Percentiles rank a stretch among this genome's conserved stretches.
These are phyloP conservation scores for Tricholoma sp. DNA, from an alignment of 768 basidiomycete genomes.

Conservation along the genomic window DNA sequence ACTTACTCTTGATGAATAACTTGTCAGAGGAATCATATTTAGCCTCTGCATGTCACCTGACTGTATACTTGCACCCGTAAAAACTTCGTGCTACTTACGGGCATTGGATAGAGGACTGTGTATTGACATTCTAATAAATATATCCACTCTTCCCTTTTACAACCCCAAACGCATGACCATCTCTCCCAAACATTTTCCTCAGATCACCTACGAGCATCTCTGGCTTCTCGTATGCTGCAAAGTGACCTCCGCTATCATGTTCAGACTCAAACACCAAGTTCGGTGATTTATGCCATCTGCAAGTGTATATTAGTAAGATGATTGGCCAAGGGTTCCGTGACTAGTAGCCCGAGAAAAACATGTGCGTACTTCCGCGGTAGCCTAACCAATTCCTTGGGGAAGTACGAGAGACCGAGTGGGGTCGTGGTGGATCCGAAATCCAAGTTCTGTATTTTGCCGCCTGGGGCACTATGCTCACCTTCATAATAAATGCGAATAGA, in stretches of 20 bases:
- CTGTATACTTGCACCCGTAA: too few species aligned
- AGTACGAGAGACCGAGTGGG: conserved; percentile 46
- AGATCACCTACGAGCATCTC: conserved; percentile 34
- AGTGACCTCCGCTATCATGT: conserved; percentile 44
- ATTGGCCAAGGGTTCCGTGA: neutral
- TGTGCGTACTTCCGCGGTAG: conserved; percentile 26
- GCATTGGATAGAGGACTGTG: too few species aligned
- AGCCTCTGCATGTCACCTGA: too few species aligned
- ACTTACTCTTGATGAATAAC: too few species aligned
- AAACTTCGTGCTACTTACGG: too few species aligned
- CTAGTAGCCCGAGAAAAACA: neutral
- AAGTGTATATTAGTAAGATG: neutral
- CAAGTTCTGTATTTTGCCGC: neutral
- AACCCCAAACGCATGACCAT: conserved; percentile 33
- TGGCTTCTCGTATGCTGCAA: conserved; percentile 39
- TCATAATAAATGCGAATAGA: conserved; percentile 62
- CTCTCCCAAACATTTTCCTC: conserved; percentile 38
- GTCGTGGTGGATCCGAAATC: conserved; percentile 17
- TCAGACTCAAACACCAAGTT: conserved; percentile 42
- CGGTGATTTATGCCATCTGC: conserved; percentile 36
- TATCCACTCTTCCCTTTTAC: conserved; percentile 30
- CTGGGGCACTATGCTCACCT: neutral
- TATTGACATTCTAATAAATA: neutral
- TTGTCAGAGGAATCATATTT: too few species aligned
- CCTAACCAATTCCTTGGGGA: conserved; percentile 42